Conservation (phyloP, 352 stramenopile genomes). For the Aphanomyces stellatus region DNA sequence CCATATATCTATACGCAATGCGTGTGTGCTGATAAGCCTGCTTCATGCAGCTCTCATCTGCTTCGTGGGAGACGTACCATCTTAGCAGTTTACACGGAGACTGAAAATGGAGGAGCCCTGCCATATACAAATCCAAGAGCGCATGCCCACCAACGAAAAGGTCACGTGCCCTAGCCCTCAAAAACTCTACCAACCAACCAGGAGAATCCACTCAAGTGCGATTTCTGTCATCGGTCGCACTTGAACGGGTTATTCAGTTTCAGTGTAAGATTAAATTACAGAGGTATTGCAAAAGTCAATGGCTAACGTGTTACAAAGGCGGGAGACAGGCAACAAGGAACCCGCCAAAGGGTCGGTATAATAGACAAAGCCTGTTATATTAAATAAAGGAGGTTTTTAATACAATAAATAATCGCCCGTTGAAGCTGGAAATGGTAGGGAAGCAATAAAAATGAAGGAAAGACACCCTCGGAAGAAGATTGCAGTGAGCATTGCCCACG, state of each 20-base stretch:
- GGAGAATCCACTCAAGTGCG: not conserved
- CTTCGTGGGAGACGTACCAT: slow-evolving; percentile 13
- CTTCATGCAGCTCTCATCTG: not conserved
- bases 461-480: no score
- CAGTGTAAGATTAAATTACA: no score
- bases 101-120: slow-evolving; percentile 12
- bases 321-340: no score
- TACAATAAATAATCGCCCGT: no score
- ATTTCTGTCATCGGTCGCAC: not conserved
- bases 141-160: slow-evolving; percentile 16
- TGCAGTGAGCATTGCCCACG: not conserved
- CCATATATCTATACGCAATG: no score
- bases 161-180: slow-evolving; percentile 1
- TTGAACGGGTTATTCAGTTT: not conserved
- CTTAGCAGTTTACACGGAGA: slow-evolving; percentile 20
- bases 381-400: no score
- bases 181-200: slow-evolving; percentile 12
- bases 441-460: no score
- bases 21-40: no score
- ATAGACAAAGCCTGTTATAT: no score
- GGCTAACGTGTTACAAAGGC: no score
- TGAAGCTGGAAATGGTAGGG: not conserved
- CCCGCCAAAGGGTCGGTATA: no score
- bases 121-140: slow-evolving; percentile 1
- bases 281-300: no score